These are phyloP conservation scores for Lipomyces yamanashiensis DNA, from an alignment of 805 yeast genomes.

Conservation along the genomic window DNA sequence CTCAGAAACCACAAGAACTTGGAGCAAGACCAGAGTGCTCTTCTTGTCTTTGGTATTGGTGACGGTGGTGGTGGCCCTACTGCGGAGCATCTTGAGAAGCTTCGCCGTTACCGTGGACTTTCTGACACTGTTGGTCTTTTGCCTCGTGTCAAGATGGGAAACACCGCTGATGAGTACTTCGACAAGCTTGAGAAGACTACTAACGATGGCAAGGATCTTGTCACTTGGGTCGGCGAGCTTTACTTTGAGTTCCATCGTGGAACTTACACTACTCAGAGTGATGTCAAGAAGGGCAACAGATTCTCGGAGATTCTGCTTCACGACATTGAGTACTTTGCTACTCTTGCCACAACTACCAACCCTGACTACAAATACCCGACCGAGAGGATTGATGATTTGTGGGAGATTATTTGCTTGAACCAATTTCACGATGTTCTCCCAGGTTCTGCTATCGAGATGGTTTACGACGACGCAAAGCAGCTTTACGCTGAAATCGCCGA, in stretches of 20 bases:
- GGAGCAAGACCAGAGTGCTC: slow-evolving; percentile 77
- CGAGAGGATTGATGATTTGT: slow-evolving; percentile 65
- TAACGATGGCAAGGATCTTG: slow-evolving; percentile 67
- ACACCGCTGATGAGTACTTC: slow-evolving; percentile 79
- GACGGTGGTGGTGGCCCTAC: slow-evolving; percentile 99
- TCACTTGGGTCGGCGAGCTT: slow-evolving; percentile 91
- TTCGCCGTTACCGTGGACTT: slow-evolving; percentile 88
- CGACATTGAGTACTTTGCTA: slow-evolving; percentile 83
- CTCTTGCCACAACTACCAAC: slow-evolving; percentile 67
- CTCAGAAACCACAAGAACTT: slow-evolving; percentile 80
- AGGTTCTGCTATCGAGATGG: slow-evolving; percentile 93
- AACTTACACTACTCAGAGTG: slow-evolving; percentile 93
- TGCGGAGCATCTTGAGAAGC: slow-evolving; percentile 88
- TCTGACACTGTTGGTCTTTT: slow-evolving; percentile 78
- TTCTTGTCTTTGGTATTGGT: slow-evolving; percentile 87
- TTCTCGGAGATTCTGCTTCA: slow-evolving; percentile 74
- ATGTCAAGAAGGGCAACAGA: slow-evolving; percentile 80
- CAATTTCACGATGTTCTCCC: slow-evolving; percentile 99
- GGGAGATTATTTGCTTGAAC: slow-evolving; percentile 89
- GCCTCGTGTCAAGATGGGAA: slow-evolving; percentile 81
- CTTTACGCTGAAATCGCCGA: slow-evolving; percentile 65
- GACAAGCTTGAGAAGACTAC: slow-evolving; percentile 66
- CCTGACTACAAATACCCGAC: slow-evolving; percentile 71
- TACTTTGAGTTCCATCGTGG: slow-evolving; percentile 97
- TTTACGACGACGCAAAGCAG: slow-evolving; percentile 87